Base-by-base conservation (phyloP, 148 eudicot species). In the Camellia sinensis region DNA sequence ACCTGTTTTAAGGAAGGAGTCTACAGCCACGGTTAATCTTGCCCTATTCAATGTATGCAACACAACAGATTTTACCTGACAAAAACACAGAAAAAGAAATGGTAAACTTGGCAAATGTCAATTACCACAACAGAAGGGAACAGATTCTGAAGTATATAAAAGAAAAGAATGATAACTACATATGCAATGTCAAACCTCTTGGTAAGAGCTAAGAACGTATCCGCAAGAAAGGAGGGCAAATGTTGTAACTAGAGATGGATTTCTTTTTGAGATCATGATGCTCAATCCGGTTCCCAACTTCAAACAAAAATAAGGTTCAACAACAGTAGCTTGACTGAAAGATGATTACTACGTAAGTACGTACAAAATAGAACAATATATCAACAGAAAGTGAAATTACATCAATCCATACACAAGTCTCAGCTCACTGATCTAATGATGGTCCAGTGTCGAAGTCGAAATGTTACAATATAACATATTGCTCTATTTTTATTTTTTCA, bases 261-360 rank as follows among this genome's bases (percentile, higher is more conserved):
- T 91, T 78, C 87, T 85, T 86, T 86, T 90, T 12, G 96, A 84
- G 15, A 93, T 79, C 93, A 95, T 84, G 82, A 95, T 91, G 85
- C 98, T 90, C 57, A 95, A 84, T 29, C 98, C 97, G 81, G 98
- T 95, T 77, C 98, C 98, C 81, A 95, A 86, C 98, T 95, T 83
- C 84, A 89, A 62, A 64, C 37, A 81, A 53, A 81, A 56, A 3
- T 19, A 8, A 60, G 21, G 19, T 18, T 60, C 21, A 60, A 60
- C 64, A 60, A 17, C 21, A 18, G 17, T 15, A 60, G 64, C 21
- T 60, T 17, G 5, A 60, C 21, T 15, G 21, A 60, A 60, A 60
- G 21, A 60, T 15, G 21, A 2, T 54, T 12, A 54, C 8, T 13
- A 9, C 5, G 5, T 48, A 12, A 54, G 59, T 54, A 12, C 1